Evolutionary conservation across 1,139 yeast species (phyloP), one percentile per base, ranked within the genome.

Genomic region (Candida sp.): DNA sequence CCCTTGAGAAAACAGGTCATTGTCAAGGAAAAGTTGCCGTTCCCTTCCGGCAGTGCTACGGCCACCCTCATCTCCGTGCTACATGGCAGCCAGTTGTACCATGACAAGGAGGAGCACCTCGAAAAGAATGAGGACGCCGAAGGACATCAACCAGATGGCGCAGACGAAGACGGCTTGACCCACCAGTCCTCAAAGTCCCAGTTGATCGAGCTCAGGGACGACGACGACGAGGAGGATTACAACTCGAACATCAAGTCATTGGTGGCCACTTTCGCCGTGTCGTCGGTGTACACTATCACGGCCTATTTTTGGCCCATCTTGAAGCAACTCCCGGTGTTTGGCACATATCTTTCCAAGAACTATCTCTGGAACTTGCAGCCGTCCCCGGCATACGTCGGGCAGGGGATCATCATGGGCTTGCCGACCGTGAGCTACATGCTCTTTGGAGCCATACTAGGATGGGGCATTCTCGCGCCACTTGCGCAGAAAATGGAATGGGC

Each of bases 301-400:
- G 78, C 96, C 1, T 91, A 86, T 66, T 90, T 91, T 60, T 55
- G 88, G 3, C 98, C 98, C 0, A 67, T 82, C 7, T 62, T 94
- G 23, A 80, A 85, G 50, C 76, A 75, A 44, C 61, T 94, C 6
- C 98, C 98, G 0, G 63, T 93, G 0, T 89, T 94, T 64, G 99
- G 98, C 0, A 47, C 60, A 1, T 61, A 65, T 41, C 72, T 90
- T n/a, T 89, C 96, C 0, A 61, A 72, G 17, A 68, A 75, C n/a
- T 90, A 90, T 66, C 75, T 88, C 45, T 90, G 98, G 96, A 86
- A 90, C 51, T 82, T 94, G 53, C 97, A 94, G 66, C 97, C 98
- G 0, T 91, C 98, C 0, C 98, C 99, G 0, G 98, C 99, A 0
- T 94, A 94, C 66, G 81, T 94, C 39, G 99, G 99, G 2, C 99